Evolutionary conservation across 1,284 basidiomycete species (phyloP), one percentile per base, ranked within the genome.

Genomic region (Boletellus deceptivus): DNA sequence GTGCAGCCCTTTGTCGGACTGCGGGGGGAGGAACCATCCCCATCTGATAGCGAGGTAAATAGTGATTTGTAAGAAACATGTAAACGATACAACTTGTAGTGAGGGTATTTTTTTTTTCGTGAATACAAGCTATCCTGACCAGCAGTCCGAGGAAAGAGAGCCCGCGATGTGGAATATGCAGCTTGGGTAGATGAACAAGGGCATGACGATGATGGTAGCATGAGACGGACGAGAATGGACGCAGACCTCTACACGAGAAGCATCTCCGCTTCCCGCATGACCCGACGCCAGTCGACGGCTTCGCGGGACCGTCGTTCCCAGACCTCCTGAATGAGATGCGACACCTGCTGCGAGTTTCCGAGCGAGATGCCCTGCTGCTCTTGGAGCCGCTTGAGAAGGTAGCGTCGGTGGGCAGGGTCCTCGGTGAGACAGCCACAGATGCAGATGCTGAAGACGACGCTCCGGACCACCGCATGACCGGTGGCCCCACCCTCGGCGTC

Each of bases 371-470:
- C 66, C 40, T 75, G 74, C 57, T 83, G 80, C 55, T 71, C 72
- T 52, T 72, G 60, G 43, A 91, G 72, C 46, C 80, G 70, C 14
- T 62, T 60, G 33, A 72, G 56, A 29, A 90, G 72, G 56, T 75
- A 73, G 1, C 55, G 41, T 47, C 78, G 75, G 56, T 83, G 73
- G 3, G 53, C 52, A 8, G 36, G 45, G 45, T 79, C 71, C 61
- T 83, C 78, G 54, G 84, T 82, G 52, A 91, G 75, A 59, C 79
- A 82, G 1, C 87, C 88, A 54, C 79, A 80, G 45, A 91, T 77
- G 61, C 83, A 89, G 50, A 88, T 81, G 43, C 80, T 79, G 59
- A 90, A 90, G 56, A 92, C 86, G 10, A 86, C 88, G 65, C 83
- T 88, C 29, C 89, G 76, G 47, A 89, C 78, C 20, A 90, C 84